These are phyloP conservation scores for Sextonia rubra DNA, from an alignment of 164 flowering plant species.

Conservation along the genomic window DNA sequence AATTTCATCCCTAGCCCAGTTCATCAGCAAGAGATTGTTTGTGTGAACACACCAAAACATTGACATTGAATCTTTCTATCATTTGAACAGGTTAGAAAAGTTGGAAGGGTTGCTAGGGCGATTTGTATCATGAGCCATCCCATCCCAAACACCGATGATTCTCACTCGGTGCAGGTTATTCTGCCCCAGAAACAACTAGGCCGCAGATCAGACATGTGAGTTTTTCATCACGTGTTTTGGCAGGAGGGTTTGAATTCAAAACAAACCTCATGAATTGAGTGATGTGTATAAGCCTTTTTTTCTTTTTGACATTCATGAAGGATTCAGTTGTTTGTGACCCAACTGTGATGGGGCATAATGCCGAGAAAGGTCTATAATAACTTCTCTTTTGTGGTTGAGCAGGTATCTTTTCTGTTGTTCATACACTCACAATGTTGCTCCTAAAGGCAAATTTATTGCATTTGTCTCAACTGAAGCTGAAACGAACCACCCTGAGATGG, in stretches of 20 bases:
- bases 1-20: background rate
- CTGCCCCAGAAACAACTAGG: slow-evolving; percentile 90
- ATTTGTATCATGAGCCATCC: slow-evolving; percentile 98
- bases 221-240: background rate
- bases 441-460: slow-evolving; percentile 96
- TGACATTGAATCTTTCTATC: background rate
- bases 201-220: slow-evolving; percentile 89
- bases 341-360: background rate
- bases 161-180: slow-evolving; percentile 86
- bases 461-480: slow-evolving; percentile 93
- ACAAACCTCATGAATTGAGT: background rate
- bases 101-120: slow-evolving; percentile 90
- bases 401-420: slow-evolving; percentile 98
- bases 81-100: slow-evolving; percentile 71
- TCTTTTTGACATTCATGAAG: background rate
- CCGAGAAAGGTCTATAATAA: background rate
- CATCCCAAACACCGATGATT: slow-evolving; percentile 77
- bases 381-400: slow-evolving; percentile 17
- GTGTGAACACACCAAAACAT: background rate
- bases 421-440: slow-evolving; percentile 91
- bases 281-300: background rate
- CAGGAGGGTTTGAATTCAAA: background rate
- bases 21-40: background rate
- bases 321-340: background rate
- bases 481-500: slow-evolving; percentile 74